Conservation (phyloP, 352 stramenopile genomes). For the Halophytophthora batemanensis region DNA sequence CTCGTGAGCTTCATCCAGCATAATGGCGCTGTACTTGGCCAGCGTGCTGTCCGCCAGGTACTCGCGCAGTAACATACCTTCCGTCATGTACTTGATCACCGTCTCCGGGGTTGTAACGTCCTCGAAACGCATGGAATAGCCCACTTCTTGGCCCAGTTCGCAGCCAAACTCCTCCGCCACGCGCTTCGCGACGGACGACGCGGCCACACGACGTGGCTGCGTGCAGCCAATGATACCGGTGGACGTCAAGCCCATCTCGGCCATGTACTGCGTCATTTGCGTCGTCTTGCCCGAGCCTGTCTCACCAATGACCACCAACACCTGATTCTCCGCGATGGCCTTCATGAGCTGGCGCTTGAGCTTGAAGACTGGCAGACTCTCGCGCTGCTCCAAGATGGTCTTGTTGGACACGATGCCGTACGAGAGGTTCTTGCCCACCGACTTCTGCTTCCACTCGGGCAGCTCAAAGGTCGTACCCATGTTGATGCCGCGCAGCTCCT, state of each 20-base stretch:
- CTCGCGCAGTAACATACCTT: constrained; percentile 99
- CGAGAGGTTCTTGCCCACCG: constrained; percentile 94
- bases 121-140: constrained; percentile 90
- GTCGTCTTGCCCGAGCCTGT: constrained; percentile 99
- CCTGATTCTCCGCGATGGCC: constrained; percentile 94
- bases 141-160: constrained; percentile 91
- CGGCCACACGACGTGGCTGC: constrained; percentile 97
- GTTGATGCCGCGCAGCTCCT: constrained; percentile 93
- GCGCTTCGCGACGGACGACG: constrained; percentile 96
- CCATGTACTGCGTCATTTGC: constrained; percentile 99
- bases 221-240: constrained; percentile 97
- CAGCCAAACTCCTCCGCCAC: constrained; percentile 97
- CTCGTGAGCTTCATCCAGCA: constrained; percentile 99
- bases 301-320: constrained; percentile 99
- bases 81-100: constrained; percentile 99
- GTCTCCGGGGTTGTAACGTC: constrained; percentile 89
- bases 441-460: constrained; percentile 98
- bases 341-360: constrained; percentile 96
- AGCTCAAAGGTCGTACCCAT: constrained; percentile 88
- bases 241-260: constrained; percentile 96
- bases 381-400: constrained; percentile 95
- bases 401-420: constrained; percentile 97
- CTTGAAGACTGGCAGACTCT: constrained; percentile 95
- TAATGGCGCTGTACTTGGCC: constrained; percentile 93
- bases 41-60: constrained; percentile 97